Evolutionary conservation across 2,329 filamentous ascomycete genomes (phyloP), one percentile per base, ranked within the genome.

Genomic region (Cytospora piceae): DNA sequence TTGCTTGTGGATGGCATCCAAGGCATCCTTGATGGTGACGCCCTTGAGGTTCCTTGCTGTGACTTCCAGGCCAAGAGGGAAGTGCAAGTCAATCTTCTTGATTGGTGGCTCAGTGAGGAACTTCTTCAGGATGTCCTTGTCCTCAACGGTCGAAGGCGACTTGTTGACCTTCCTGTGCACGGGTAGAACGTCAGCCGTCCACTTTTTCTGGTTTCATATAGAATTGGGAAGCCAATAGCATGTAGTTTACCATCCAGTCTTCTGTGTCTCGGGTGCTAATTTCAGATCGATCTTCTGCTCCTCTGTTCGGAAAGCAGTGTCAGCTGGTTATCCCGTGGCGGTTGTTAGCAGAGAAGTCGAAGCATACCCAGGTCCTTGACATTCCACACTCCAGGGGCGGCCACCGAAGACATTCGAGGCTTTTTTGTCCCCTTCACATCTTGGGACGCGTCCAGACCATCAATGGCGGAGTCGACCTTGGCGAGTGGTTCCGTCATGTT

Each of bases 1-100:
- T 72, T 91, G 87, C 84, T 97, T 97, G 85, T 97, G 85, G 80
- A 98, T 97, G 74, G 93, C 94, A 78, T 97, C 94, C 77, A 97
- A 77, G 66, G 93, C 93, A 79, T 98, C 94, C 84, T 97, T 97
- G 84, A 98, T 94, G 65, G 94, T 98, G 71, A 98, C 93, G 64
- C 94, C 94, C 79, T 94, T 94, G 73, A 94, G 82, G 80, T 97
- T 98, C 74, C 94, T 87, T 75, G 93, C 94, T 37, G 90, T 92
- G 71, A 97, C 91, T 75, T 94, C 89, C 64, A 95, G 86, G 60
- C 94, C 94, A 61, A 96, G 83, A 20, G 92, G 92, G 84, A 96
- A 97, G 80, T 93, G 88, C 56, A 98, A 85, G 79, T 97, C 93
- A 79, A 98, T 94, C 83, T 92, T 94, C 86, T 95, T 96, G 78